A percentile compares a stretch with the other conserved stretches of the same genome.
Evolutionary conservation across 805 yeast genomes (phyloP).

Genomic region (Zygosaccharomyces siamensis): DNA sequence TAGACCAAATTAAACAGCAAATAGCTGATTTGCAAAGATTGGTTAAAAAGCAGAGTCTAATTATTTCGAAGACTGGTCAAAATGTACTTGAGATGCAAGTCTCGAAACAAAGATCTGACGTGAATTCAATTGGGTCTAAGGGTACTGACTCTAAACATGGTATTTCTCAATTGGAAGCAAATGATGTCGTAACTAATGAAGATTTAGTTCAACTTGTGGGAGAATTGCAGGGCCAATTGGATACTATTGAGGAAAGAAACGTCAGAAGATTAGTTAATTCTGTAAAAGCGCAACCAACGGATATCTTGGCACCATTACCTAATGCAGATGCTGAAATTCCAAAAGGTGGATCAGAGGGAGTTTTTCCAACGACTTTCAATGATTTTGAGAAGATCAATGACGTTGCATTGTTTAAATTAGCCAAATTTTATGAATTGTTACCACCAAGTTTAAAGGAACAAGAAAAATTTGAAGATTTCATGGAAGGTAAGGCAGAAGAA

Average conservation of each 20-base stretch:
- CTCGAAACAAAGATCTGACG: conserved; percentile 42
- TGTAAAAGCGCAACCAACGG: conserved; percentile 40
- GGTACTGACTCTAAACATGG: conserved; percentile 13
- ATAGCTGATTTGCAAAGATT: conserved; percentile 48
- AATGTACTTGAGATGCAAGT: conserved; percentile 70
- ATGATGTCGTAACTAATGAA: conserved; percentile 70
- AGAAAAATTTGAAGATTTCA: conserved; percentile 45
- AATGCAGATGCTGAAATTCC: conserved; percentile 77
- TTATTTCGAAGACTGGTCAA: conserved; percentile 74
- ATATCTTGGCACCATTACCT: conserved; percentile 60
- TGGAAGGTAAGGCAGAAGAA: conserved; percentile 46
- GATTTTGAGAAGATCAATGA: conserved; percentile 48
- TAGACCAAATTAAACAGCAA: conserved; percentile 36
- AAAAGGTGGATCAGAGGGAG: conserved; percentile 26
- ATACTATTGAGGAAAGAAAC: conserved; percentile 69
- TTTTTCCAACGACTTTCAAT: conserved; percentile 55
- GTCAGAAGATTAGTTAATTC: conserved; percentile 67
- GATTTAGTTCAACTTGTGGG: conserved; percentile 84
- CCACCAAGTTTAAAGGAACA: conserved; percentile 59
- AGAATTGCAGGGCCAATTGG: conserved; percentile 85
- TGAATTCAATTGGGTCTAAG: conserved; percentile 27
- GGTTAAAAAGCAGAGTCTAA: conserved; percentile 59
- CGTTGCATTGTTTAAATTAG: conserved; percentile 46
- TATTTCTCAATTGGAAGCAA: conserved; percentile 36
- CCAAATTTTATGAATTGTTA: conserved; percentile 70